A percentile compares a stretch with the other conserved stretches of the same genome.
Evolutionary conservation across 2,329 filamentous ascomycete species (phyloP).

Genomic region (Penicillium sp.): DNA sequence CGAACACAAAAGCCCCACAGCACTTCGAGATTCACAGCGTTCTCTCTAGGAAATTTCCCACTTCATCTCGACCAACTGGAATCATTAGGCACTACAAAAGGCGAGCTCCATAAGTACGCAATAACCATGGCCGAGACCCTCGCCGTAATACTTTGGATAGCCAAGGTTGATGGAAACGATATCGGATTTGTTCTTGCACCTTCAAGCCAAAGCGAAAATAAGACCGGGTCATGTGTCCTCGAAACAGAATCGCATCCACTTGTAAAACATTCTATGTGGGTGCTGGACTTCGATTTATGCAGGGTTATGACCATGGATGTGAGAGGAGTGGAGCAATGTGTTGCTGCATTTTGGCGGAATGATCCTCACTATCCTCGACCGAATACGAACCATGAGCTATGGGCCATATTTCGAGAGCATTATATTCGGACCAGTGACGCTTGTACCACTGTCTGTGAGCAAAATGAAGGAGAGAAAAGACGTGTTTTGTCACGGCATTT

Average conservation of each 20-base stretch:
- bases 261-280: slow-evolving; percentile 43
- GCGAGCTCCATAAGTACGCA: slow-evolving; percentile 37
- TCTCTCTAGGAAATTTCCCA: slow-evolving; percentile 51
- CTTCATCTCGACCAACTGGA: slow-evolving; percentile 54
- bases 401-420: slow-evolving; percentile 27
- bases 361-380: slow-evolving; percentile 55
- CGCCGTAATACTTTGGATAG: slow-evolving; percentile 53
- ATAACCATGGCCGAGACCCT: slow-evolving; percentile 51
- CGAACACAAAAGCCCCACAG: slow-evolving; percentile 11
- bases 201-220: background rate
- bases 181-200: slow-evolving; percentile 56
- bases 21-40: slow-evolving; percentile 25
- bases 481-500: too few relatives aligned
- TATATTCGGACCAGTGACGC: slow-evolving; percentile 24
- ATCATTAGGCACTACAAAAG: slow-evolving; percentile 36
- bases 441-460: background rate
- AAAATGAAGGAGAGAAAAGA: too few relatives aligned
- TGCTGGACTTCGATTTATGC: slow-evolving; percentile 51
- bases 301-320: slow-evolving; percentile 40
- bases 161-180: slow-evolving; percentile 52
- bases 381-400: slow-evolving; percentile 16
- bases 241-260: slow-evolving; percentile 21
- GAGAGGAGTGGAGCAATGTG: slow-evolving; percentile 45
- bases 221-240: background rate
- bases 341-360: slow-evolving; percentile 49